These are phyloP conservation scores for Trifolium subterraneum DNA, from an alignment of 306 rosid species.

Conservation along the genomic window DNA sequence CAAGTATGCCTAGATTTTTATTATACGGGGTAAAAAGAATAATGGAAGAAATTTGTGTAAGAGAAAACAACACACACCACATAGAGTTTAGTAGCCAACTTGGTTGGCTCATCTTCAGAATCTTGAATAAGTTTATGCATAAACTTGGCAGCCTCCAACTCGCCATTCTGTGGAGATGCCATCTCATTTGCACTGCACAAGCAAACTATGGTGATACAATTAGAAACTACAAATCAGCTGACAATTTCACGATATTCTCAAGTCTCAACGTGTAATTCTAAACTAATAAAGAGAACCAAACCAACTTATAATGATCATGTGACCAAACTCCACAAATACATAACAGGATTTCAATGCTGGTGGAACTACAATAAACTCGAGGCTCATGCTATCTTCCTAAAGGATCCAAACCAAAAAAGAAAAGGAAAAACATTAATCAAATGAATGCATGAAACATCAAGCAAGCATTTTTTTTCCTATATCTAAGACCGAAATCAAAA, in stretches of 20 bases:
- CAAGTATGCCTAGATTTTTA: conserved; percentile 12
- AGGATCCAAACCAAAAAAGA: conserved; percentile 2
- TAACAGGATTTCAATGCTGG: not conserved
- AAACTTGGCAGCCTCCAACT: conserved; percentile 99
- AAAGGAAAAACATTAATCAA: conserved; percentile 22
- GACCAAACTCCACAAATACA: conserved; percentile 30
- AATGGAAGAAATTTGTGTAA: not conserved
- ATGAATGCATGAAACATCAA: conserved; percentile 5
- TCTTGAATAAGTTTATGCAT: conserved; percentile 98
- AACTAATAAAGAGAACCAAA: conserved; percentile 22
- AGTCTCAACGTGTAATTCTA: not conserved
- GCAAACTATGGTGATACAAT: conserved; percentile 15
- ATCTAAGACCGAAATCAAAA: too few relatives aligned
- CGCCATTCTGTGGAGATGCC: conserved; percentile 88
- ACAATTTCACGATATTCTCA: conserved; percentile 17
- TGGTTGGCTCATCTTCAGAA: conserved; percentile 94
- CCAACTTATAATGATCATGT: not conserved
- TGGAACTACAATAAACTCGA: not conserved
- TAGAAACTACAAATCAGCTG: not conserved
- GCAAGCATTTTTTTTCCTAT: not conserved
- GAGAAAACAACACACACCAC: conserved; percentile 73
- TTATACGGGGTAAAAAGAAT: conserved; percentile 15
- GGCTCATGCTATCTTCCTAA: conserved; percentile 31
- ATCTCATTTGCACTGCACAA: conserved; percentile 64
- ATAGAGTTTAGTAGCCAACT: conserved; percentile 91